These are phyloP conservation scores for Geotrichum klebahnii DNA, from an alignment of 1,139 yeast species.

Conservation along the genomic window DNA sequence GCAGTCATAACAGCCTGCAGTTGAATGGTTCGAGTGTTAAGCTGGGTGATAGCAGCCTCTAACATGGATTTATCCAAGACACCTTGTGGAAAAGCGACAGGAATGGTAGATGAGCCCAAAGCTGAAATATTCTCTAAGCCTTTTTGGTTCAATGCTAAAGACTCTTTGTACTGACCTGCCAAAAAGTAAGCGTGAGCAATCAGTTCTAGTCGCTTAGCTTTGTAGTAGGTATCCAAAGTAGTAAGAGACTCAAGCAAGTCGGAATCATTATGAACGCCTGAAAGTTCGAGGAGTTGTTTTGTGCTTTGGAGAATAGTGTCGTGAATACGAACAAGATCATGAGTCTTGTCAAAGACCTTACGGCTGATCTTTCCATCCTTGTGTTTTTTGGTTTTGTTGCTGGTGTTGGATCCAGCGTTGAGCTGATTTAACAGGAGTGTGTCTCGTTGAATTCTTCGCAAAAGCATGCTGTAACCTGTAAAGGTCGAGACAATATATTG, in stretches of 20 bases:
- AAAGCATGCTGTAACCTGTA: slow-evolving; percentile 62
- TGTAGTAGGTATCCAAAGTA: slow-evolving; percentile 48
- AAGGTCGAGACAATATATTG: slow-evolving; percentile 72
- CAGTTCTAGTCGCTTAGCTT: slow-evolving; percentile 43
- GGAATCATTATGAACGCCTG: slow-evolving; percentile 88
- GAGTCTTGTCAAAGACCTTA: slow-evolving; percentile 39
- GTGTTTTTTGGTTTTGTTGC: slow-evolving; percentile 26
- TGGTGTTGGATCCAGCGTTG: slow-evolving; percentile 25
- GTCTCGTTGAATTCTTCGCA: slow-evolving; percentile 72
- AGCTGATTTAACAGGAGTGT: slow-evolving; percentile 45
- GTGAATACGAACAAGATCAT: slow-evolving; percentile 50
- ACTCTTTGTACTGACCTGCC: slow-evolving; percentile 47
- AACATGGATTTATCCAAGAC: slow-evolving; percentile 32
- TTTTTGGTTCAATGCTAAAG: slow-evolving; percentile 51
- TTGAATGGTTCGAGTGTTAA: slow-evolving; percentile 8
- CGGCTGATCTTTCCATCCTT: slow-evolving; percentile 28
- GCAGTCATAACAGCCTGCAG: slow-evolving; percentile 19
- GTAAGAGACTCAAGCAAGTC: slow-evolving; percentile 55
- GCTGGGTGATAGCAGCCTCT: not conserved
- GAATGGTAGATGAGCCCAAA: slow-evolving; percentile 22
- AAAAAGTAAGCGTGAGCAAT: slow-evolving; percentile 52
- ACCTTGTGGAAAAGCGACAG: slow-evolving; percentile 32
- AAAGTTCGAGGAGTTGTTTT: slow-evolving; percentile 64
- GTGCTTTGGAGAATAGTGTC: slow-evolving; percentile 50
- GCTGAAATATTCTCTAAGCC: slow-evolving; percentile 36